phyloP scores from a whole-genome alignment of 768 basidiomycete species.

The Daedaleopsis sinensis region DNA sequence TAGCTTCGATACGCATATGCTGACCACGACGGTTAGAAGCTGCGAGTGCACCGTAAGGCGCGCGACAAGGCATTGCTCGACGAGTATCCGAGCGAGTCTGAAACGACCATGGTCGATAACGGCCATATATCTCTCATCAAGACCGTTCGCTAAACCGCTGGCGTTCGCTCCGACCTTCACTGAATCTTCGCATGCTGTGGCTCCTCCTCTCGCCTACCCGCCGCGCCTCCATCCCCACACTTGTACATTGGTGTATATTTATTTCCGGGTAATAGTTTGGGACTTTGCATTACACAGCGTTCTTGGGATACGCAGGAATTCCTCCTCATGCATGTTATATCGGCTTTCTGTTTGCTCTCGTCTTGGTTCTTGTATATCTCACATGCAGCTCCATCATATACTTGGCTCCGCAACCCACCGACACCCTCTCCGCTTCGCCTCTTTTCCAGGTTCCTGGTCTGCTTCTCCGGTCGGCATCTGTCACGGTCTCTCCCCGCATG shows the following conservation, averaged over 20 bases:
- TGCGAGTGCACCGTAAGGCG: conserved; percentile 11
- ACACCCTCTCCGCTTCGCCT: not conserved
- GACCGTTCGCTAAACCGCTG: not conserved
- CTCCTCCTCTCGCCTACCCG: not conserved
- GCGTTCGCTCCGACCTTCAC: not conserved
- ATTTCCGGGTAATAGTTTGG: not conserved
- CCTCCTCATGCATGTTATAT: not conserved
- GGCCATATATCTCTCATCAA: not conserved
- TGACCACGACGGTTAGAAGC: conserved; percentile 8
- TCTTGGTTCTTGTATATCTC: not conserved
- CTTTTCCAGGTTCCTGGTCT: not conserved
- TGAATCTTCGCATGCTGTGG: not conserved
- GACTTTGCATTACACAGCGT: not conserved
- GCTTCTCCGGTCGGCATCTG: not conserved
- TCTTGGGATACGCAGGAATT: not conserved
- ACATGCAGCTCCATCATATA: no score
- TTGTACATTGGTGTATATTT: not conserved
- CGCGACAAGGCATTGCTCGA: conserved; percentile 7
- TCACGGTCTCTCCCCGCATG: not conserved
- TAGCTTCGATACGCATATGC: not conserved
- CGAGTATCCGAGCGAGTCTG: conserved; percentile 16
- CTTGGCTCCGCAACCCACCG: not conserved
- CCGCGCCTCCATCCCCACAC: no score
- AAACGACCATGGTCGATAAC: conserved; percentile 19
- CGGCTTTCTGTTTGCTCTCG: not conserved